These are phyloP conservation scores for Cladorrhinum sp. DNA, from an alignment of 2,329 filamentous ascomycete genomes.

Conservation along the genomic window DNA sequence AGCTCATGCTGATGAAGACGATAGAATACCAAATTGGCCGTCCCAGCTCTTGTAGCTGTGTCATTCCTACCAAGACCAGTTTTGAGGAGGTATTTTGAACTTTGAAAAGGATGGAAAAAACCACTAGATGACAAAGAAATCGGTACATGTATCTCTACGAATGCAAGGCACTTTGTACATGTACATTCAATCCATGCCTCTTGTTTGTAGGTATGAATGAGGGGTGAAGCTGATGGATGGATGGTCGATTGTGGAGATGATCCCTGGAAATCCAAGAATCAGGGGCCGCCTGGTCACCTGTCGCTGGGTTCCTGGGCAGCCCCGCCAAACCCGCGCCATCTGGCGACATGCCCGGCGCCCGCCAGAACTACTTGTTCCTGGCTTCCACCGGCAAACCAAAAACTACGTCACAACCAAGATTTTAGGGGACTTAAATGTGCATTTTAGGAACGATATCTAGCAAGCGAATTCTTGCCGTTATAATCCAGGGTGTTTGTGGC, in stretches of 20 bases:
- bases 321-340: slow-evolving; percentile 17
- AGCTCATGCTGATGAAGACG: no score
- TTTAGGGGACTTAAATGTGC: not conserved
- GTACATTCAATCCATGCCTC: no score
- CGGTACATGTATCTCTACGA: no score
- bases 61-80: no score
- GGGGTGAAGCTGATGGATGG: not conserved
- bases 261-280: not conserved
- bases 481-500: not conserved
- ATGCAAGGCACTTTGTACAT: no score
- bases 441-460: not conserved
- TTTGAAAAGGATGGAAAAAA: no score
- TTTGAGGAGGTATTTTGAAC: no score
- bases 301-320: not conserved
- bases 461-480: not conserved
- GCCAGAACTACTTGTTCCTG: slow-evolving; percentile 1
- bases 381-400: slow-evolving; percentile 1
- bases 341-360: slow-evolving; percentile 11
- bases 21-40: no score
- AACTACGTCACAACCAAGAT: slow-evolving; percentile 19
- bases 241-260: not conserved
- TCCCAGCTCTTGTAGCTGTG: no score
- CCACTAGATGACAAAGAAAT: no score
- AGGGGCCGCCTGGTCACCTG: slow-evolving; percentile 6
- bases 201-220: no score